Evolutionary conservation across 2,329 filamentous ascomycete genomes (phyloP), one percentile per base, ranked within the genome.

Genomic region (Alternaria sp.): DNA sequence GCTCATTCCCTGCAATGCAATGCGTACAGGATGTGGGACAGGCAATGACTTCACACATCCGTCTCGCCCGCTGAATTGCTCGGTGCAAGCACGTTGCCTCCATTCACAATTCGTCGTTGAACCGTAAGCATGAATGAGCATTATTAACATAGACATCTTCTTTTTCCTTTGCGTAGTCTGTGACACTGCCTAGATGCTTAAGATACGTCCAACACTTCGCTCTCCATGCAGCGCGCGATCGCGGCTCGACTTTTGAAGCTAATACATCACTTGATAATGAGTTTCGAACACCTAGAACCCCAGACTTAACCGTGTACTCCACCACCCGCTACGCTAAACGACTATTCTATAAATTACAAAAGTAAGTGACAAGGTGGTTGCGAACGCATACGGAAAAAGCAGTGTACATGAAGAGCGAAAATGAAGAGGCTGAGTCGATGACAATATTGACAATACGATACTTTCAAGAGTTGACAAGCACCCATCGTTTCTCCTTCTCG

Each of bases 401-500:
- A 17, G 14, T 44, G 14, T 49, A 48, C 21, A 53, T 40, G 33
- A 14, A 34, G 17, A 52, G 21, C 17, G 17, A 21, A 33, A 8
- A 46, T 9, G 3, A 37, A 51, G 26, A 54, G 5, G 6, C 21
- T 21, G 11, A 21, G 8, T 37, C 23, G 24, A 44, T 28, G 39
- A 11, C 6, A 21, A 10, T 31, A 9, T 14, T 36, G 8, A 24
- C 24, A 26, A 6, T 36, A 5, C 37, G 36, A 37, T 4, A 5
- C 23, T n/a, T 21, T 69, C 55, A 71, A 6, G 53, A 50, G 51
- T 62, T 70, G 60, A 71, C 67, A 54, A 77, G 57, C 39, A 72
- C 82, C 88, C 89, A 90, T 67, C 82, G 83, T 80, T 90, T 90
- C 63, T 88, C 88, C 64, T 77, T 85, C 77, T 81, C 85, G 63